Conservation (phyloP, 169 alveolate species). For the Amoebophrya sp. region DNA sequence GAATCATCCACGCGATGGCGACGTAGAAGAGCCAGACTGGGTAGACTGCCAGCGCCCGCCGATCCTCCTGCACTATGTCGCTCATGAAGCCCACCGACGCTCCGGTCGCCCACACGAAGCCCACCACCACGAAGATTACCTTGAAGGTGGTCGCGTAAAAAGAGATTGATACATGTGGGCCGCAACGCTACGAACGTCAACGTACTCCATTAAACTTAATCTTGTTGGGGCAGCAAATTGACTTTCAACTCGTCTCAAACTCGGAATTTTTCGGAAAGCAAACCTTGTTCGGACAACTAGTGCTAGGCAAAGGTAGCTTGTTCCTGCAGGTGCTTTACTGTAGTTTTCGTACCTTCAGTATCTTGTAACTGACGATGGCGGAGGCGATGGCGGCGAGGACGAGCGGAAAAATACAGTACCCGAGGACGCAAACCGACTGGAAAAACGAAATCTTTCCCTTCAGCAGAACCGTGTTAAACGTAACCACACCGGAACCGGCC, state of each 20-base stretch:
- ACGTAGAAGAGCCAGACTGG: conserved; percentile 71
- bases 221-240: background rate
- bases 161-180: background rate
- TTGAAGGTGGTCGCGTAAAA: too few relatives aligned
- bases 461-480: background rate
- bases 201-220: background rate
- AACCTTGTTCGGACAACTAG: too few relatives aligned
- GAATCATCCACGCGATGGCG: conserved; percentile 58
- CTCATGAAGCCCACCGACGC: conserved; percentile 27
- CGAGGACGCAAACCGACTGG: conserved; percentile 31
- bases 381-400: conserved; percentile 18
- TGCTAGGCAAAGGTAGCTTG: too few relatives aligned
- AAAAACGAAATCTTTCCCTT: conserved; percentile 11
- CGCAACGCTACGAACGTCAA: background rate
- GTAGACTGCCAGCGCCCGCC: conserved; percentile 52
- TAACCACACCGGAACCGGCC: background rate
- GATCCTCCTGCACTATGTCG: conserved; percentile 20
- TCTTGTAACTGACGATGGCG: background rate
- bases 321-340: background rate
- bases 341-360: background rate
- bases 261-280: too few relatives aligned
- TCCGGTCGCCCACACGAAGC: conserved; percentile 23
- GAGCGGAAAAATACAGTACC: conserved; percentile 29
- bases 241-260: background rate
- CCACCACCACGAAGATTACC: conserved; percentile 16